Evolutionary conservation across 306 rosid genomes (phyloP).

Genomic region (Prunus armeniaca): DNA sequence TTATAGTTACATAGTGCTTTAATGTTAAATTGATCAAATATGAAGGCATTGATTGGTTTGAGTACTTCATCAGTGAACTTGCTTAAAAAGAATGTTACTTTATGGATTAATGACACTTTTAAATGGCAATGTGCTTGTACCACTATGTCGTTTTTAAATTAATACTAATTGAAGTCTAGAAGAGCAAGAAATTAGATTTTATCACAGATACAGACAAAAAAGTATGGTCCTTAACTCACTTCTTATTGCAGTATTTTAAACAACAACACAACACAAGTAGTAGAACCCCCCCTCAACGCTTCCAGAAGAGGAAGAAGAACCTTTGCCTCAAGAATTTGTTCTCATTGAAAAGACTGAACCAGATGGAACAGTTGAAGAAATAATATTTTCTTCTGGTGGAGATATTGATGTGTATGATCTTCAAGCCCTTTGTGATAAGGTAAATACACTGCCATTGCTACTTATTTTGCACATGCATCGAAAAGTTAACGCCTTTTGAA

Average conservation of each 20-base stretch:
- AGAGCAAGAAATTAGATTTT: background rate
- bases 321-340: conserved; percentile 75
- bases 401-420: conserved; percentile 88
- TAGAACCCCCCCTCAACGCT: conserved; percentile 52
- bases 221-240: conserved; percentile 11
- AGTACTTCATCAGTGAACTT: background rate
- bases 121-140: background rate
- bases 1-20: background rate
- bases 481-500: background rate
- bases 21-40: background rate
- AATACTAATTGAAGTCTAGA: background rate
- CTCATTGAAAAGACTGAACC: conserved; percentile 76
- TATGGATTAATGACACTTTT: background rate
- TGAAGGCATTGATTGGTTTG: background rate
- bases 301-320: conserved; percentile 63
- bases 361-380: conserved; percentile 81
- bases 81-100: background rate
- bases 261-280: conserved; percentile 63
- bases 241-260: conserved; percentile 53
- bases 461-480: background rate
- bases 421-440: conserved; percentile 91
- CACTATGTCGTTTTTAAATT: background rate
- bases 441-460: conserved; percentile 5
- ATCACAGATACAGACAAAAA: background rate
- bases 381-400: conserved; percentile 87